These are phyloP conservation scores for Sporisorium scitamineum DNA, from an alignment of 1,284 basidiomycete genomes.

Conservation along the genomic window DNA sequence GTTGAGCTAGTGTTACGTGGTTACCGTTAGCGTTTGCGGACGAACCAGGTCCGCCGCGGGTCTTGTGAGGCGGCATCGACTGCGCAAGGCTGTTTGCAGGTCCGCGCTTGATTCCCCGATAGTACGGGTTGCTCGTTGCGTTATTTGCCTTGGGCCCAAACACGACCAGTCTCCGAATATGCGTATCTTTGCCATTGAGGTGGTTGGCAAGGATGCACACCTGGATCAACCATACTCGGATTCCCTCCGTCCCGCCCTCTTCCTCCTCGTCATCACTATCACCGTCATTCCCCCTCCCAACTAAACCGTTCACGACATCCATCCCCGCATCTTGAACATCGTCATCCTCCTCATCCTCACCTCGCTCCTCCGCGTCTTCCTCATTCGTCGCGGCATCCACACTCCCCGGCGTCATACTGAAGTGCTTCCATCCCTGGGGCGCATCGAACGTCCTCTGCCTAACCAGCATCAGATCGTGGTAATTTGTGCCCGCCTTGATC, in stretches of 20 bases:
- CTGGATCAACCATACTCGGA: conserved; percentile 82
- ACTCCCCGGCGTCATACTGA: conserved; percentile 77
- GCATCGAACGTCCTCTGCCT: conserved; percentile 55
- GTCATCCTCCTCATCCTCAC: conserved; percentile 22
- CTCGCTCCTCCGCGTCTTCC: conserved; percentile 76
- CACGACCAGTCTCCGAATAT: conserved; percentile 87
- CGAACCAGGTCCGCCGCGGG: not conserved
- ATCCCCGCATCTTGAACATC: not conserved
- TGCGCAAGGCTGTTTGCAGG: not conserved
- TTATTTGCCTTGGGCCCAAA: conserved; percentile 76
- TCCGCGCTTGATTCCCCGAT: conserved; percentile 7
- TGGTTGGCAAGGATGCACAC: conserved; percentile 92
- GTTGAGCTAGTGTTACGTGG: conserved; percentile 35
- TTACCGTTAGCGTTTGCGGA: not conserved
- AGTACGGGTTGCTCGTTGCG: not conserved
- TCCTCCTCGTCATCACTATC: conserved; percentile 75
- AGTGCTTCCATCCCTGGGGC: conserved; percentile 94
- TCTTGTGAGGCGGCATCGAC: not conserved
- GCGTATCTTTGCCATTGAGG: conserved; percentile 98
- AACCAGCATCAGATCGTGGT: conserved; percentile 88
- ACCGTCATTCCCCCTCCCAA: conserved; percentile 70
- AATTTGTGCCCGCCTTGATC: conserved; percentile 90
- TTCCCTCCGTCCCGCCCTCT: conserved; percentile 39
- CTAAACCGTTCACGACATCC: not conserved
- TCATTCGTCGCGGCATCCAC: conserved; percentile 71